Conservation (phyloP, 495 filamentous ascomycete genomes). For the Penicillium goetzii region DNA sequence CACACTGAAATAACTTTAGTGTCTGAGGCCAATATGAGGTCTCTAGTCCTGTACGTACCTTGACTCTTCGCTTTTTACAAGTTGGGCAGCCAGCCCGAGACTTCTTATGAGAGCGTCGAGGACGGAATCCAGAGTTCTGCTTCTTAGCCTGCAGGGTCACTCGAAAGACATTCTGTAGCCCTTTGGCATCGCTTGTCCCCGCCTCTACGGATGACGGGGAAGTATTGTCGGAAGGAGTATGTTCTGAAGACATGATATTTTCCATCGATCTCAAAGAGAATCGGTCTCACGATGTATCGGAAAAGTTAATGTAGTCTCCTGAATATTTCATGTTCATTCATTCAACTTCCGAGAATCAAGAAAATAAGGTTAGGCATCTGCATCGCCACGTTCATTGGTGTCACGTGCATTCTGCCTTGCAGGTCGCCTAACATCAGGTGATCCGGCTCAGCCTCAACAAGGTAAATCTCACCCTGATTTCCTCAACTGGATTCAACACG, state of each 20-base stretch:
- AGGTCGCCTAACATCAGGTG: background rate
- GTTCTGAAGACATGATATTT: background rate
- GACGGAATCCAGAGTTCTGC: slow-evolving; percentile 7
- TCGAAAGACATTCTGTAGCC: slow-evolving; percentile 33
- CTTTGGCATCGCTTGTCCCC: background rate
- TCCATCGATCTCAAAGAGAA: too few species aligned
- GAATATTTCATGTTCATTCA: background rate
- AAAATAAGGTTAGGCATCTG: background rate
- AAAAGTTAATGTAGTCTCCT: background rate
- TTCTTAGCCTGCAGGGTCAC: slow-evolving; percentile 10
- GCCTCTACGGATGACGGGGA: background rate
- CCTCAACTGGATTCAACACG: background rate
- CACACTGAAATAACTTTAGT: slow-evolving; percentile 30
- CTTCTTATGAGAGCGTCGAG: slow-evolving; percentile 37
- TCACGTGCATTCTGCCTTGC: background rate
- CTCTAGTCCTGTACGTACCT: slow-evolving; percentile 21
- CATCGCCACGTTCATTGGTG: background rate
- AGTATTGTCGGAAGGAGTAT: background rate
- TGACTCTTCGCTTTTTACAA: slow-evolving; percentile 39
- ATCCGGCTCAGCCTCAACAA: background rate
- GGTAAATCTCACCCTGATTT: background rate
- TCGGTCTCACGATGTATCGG: background rate
- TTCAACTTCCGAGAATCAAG: background rate
- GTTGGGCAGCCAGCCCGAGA: slow-evolving; percentile 36
- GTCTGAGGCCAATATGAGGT: background rate